phyloP scores from a whole-genome alignment of 1,139 yeast species.

The Geotrichum bryndzae region DNA sequence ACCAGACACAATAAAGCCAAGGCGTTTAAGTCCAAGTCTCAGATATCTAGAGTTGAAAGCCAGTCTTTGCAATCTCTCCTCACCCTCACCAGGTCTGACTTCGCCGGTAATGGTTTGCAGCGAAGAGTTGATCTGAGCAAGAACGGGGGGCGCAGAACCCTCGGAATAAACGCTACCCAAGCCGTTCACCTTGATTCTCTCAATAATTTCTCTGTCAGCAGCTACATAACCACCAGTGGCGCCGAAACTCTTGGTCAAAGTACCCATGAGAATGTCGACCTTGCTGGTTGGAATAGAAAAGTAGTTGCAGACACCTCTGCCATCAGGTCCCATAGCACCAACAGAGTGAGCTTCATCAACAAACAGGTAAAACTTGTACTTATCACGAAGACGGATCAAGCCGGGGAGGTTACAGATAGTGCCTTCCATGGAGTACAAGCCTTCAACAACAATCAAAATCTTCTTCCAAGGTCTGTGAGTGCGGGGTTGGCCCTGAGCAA shows the following conservation, averaged over 20 bases:
- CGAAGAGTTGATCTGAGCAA: slow-evolving; percentile 81
- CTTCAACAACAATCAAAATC: slow-evolving; percentile 89
- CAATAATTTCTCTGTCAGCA: slow-evolving; percentile 60
- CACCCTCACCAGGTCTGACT: slow-evolving; percentile 87
- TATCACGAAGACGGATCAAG: slow-evolving; percentile 66
- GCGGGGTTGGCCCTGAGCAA: slow-evolving; percentile 94
- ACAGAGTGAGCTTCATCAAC: slow-evolving; percentile 98
- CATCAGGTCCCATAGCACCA: slow-evolving; percentile 93
- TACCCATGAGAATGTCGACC: slow-evolving; percentile 91
- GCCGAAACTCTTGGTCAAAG: slow-evolving; percentile 94
- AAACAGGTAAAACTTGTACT: slow-evolving; percentile 82
- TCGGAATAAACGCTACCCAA: slow-evolving; percentile 77
- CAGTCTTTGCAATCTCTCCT: slow-evolving; percentile 81
- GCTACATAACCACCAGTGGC: slow-evolving; percentile 98
- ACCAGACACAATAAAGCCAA: slow-evolving; percentile 92
- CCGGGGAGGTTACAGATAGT: slow-evolving; percentile 82
- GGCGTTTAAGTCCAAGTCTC: slow-evolving; percentile 79
- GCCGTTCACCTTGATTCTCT: slow-evolving; percentile 65
- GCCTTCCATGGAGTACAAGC: slow-evolving; percentile 97
- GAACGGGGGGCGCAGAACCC: slow-evolving; percentile 82
- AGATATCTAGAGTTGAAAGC: slow-evolving; percentile 93
- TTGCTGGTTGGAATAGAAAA: slow-evolving; percentile 69
- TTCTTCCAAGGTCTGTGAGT: slow-evolving; percentile 97
- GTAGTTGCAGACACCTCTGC: slow-evolving; percentile 93
- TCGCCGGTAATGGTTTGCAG: slow-evolving; percentile 74